Evolutionary conservation across 2,329 filamentous ascomycete species (phyloP).

Genomic region (Beauveria australis): DNA sequence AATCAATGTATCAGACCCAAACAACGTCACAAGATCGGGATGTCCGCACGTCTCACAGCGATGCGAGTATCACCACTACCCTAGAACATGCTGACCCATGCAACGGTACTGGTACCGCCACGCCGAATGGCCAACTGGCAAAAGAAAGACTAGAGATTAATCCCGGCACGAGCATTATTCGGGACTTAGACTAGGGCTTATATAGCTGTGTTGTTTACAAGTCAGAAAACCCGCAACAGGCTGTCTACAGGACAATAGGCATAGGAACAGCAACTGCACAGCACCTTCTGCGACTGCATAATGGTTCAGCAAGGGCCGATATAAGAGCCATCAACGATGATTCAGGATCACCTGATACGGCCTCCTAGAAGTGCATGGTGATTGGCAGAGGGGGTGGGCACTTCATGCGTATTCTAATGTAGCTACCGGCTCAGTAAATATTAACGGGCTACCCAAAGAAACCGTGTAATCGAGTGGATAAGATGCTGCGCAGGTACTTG

Average conservation of each 20-base stretch:
- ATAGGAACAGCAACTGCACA: too few relatives aligned
- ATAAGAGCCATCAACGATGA: not conserved
- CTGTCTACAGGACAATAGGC: too few relatives aligned
- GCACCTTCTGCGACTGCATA: too few relatives aligned
- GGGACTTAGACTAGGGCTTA: too few relatives aligned
- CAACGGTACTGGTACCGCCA: not conserved
- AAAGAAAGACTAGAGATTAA: too few relatives aligned
- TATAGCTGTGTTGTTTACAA: too few relatives aligned
- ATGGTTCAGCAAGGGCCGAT: too few relatives aligned
- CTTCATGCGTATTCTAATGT: not conserved
- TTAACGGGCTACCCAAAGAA: not conserved
- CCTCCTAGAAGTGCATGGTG: not conserved
- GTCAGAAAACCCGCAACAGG: too few relatives aligned
- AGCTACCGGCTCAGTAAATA: not conserved
- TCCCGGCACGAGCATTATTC: too few relatives aligned
- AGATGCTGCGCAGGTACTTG: not conserved
- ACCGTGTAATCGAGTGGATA: not conserved
- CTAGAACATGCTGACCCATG: not conserved
- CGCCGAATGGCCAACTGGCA: too few relatives aligned
- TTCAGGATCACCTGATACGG: not conserved
- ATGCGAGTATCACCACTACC: not conserved
- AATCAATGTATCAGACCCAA: too few relatives aligned
- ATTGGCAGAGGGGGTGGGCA: not conserved
- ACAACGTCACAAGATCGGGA: not conserved
- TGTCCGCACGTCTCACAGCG: not conserved